Base-by-base conservation (phyloP, 2,329 filamentous ascomycete species). In the Bipolaris bicolor region DNA sequence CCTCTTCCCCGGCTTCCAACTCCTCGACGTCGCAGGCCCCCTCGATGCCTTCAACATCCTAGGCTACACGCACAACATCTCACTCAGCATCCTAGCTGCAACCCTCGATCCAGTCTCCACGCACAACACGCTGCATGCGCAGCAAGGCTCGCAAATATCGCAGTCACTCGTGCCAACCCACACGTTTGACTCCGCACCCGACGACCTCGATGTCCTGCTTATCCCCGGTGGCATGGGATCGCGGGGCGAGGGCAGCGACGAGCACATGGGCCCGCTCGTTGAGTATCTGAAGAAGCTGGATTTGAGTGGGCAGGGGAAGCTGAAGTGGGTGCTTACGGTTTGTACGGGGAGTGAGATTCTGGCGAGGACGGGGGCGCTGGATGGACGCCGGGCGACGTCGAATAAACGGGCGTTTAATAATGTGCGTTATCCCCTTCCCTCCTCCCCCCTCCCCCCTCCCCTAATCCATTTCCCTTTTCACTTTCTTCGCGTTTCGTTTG, bases 331-430 rank as follows among this genome's bases (percentile, higher is more conserved):
- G 11, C 78, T 91, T 41, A 88, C 87, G 0, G 81, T 91, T 1
- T 91, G 89, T 72, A 91, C 87, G 1, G 88, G 88, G 0, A 80
- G 84, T 4, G 82, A 82, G 2, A 72, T 89, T 4, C 79, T 84
- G 0, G 88, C 88, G 0, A 76, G 78, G 41, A 78, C 86, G 0
- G 88, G 88, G 0, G 72, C 89, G 1, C 70, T 91, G 29, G 81
- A 90, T 58, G 84, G 85, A 0, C 79, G 77, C 58, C 76, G 80
- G 15, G 89, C 87, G 3, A 91, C 89, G 3, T 88, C 85, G 15
- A 91, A 90, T 69, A 91, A 90, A 74, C 73, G 73, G 6, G 79
- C 81, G 0, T 90, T 83, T 79, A 72, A 74, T 24, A 66, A 66
- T 18, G 66, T 65, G 13, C 1, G 44, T 53, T 26, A 10, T 37